Evolutionary conservation across 805 yeast species (phyloP), one percentile per base, ranked within the genome.

Genomic region (Dipodascus albidus): DNA sequence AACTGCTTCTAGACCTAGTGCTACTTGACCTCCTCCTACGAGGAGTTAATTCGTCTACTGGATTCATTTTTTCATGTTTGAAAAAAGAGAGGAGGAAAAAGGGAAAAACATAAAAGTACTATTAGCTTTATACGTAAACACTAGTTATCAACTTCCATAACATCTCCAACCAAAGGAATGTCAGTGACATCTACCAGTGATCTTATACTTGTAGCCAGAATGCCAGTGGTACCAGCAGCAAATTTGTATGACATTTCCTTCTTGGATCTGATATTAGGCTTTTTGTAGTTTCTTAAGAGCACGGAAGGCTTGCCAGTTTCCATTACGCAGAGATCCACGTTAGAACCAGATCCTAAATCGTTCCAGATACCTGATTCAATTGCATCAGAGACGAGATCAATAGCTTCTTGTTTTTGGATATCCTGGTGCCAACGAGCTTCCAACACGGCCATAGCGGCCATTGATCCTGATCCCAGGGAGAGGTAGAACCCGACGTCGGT

Each of bases 361-460:
- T 93, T 93, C 96, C 96, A 93, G 64, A 93, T 91, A 79, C 99
- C 99, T 17, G 96, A 88, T 71, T 87, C 87, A 64, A 93, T 93
- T 23, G 98, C 98, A 60, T 87, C 89, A 2, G 96, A 75, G 57
- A 96, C 91, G 52, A 93, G 75, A 61, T 80, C 81, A 73, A 89
- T 81, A n/a, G 98, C 98, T 67, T 88, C 96, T 50, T 89, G 96
- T 67, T 75, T 85, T 21, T 82, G 77, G 74, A 93, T 70, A 59
- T 79, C 87, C 59, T 79, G 81, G 64, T 77, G 81, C 95, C 96
- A 93, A 58, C 82, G 77, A 44, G 91, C 79, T 71, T 93, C 99
- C 62, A 93, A 75, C 17, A 93, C 93, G 2, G 98, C 96, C 96
- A 93, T 91, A 6, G 99, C 99, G 3, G 99, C 98, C 68, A 93